Conservation (phyloP, 2,329 filamentous ascomycete species). For the Byssochlamys sp. region DNA sequence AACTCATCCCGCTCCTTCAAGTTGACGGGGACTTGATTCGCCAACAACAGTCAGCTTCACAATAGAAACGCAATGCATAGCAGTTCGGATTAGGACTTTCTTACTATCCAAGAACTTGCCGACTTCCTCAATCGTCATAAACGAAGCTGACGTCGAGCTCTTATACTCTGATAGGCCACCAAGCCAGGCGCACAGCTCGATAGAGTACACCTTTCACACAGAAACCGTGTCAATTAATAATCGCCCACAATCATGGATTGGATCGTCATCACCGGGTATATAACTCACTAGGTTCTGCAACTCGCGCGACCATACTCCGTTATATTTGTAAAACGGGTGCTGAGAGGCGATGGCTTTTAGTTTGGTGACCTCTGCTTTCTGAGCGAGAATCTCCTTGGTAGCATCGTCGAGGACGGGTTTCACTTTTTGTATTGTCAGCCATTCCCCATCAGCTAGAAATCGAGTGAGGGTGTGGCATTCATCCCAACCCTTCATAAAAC, state of each 20-base stretch:
- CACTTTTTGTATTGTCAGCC: constrained; percentile 41
- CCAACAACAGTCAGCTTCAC: not conserved
- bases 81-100: constrained; percentile 11
- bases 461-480: not conserved
- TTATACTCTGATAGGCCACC: constrained; percentile 57
- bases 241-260: not conserved
- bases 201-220: constrained; percentile 42
- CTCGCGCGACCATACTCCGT: constrained; percentile 72
- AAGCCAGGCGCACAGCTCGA: constrained; percentile 63
- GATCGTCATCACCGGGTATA: not conserved
- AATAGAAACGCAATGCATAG: not conserved
- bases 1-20: constrained; percentile 82
- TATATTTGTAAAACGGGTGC: constrained; percentile 98
- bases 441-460: not conserved
- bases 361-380: constrained; percentile 60
- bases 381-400: constrained; percentile 58
- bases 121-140: constrained; percentile 81
- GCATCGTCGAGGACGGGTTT: constrained; percentile 59
- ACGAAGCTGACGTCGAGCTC: constrained; percentile 50
- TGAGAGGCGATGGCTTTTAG: constrained; percentile 66
- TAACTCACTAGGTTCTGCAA: constrained; percentile 66
- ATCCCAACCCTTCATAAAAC: not conserved
- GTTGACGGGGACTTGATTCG: constrained; percentile 66
- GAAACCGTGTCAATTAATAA: not conserved
- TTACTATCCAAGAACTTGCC: constrained; percentile 65